Conservation (phyloP, 2,329 filamentous ascomycete genomes). For the Calycina herbarum region DNA sequence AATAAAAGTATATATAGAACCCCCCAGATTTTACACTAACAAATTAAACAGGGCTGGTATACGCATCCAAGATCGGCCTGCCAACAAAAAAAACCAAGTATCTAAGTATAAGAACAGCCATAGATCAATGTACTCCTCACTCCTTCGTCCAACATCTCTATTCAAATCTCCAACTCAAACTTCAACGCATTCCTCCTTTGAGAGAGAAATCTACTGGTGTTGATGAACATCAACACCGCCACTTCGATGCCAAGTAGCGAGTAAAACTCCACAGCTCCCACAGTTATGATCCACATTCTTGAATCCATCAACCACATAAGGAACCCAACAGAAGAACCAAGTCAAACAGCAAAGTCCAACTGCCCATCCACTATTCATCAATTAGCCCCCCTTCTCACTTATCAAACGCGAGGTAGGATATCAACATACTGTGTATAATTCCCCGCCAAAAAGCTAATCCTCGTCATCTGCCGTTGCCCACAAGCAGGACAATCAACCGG, state of each 20-base stretch:
- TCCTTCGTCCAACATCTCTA: too few species aligned
- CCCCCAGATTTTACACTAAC: too few species aligned
- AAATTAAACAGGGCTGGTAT: too few species aligned
- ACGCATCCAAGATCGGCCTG: too few species aligned
- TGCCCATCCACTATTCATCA: slow-evolving; percentile 17
- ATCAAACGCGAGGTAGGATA: neutral
- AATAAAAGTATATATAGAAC: too few species aligned
- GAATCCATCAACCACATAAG: slow-evolving; percentile 17
- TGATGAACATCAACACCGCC: slow-evolving; percentile 19
- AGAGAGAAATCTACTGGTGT: slow-evolving; percentile 9
- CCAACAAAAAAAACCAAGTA: too few species aligned
- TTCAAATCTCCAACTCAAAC: too few species aligned
- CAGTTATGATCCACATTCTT: slow-evolving; percentile 20
- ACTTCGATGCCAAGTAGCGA: slow-evolving; percentile 20
- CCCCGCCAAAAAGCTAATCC: slow-evolving; percentile 13
- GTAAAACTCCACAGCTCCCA: slow-evolving; percentile 16
- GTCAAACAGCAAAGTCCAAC: slow-evolving; percentile 16
- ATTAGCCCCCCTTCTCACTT: neutral
- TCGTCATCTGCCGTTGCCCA: slow-evolving; percentile 21
- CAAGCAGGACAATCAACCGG: slow-evolving; percentile 25
- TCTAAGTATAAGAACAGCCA: too few species aligned
- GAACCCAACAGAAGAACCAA: slow-evolving; percentile 12
- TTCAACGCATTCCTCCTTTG: neutral
- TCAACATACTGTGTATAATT: slow-evolving; percentile 18
- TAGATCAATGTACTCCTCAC: too few species aligned